These are phyloP conservation scores for Artemisia princeps DNA, from an alignment of 140 eudicot genomes.

Conservation along the genomic window DNA sequence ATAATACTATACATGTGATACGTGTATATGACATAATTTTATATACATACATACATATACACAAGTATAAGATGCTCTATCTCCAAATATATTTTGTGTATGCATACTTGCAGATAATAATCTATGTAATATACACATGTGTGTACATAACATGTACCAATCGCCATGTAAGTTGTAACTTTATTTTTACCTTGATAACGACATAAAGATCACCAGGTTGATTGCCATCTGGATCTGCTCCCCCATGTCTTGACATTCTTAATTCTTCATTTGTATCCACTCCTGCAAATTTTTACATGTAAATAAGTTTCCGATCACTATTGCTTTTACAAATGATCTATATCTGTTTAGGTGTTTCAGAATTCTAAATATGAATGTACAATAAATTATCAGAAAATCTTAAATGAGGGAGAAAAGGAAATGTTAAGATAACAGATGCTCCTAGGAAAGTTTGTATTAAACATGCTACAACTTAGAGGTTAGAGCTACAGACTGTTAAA, in stretches of 20 bases:
- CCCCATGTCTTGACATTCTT: conserved; percentile 69
- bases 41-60: neutral
- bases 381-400: neutral
- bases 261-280: conserved; percentile 64
- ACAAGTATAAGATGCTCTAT: neutral
- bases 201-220: conserved; percentile 82
- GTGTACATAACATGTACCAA: neutral
- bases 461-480: neutral
- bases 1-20: neutral
- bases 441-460: neutral
- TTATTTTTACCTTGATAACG: conserved; percentile 38
- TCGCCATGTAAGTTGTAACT: neutral
- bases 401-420: neutral
- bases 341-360: neutral
- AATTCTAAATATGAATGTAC: neutral
- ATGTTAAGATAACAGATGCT: neutral
- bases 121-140: neutral
- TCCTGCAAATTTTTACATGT: conserved; percentile 40
- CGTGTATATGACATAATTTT: neutral
- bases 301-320: neutral
- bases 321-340: conserved; percentile 14
- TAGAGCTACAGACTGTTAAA: neutral
- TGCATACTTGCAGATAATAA: no score
- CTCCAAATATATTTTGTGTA: no score
- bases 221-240: conserved; percentile 95